Evolutionary conservation across 345 rosid genomes (phyloP), one percentile per base, ranked within the genome.

Genomic region (Litchi chinensis): DNA sequence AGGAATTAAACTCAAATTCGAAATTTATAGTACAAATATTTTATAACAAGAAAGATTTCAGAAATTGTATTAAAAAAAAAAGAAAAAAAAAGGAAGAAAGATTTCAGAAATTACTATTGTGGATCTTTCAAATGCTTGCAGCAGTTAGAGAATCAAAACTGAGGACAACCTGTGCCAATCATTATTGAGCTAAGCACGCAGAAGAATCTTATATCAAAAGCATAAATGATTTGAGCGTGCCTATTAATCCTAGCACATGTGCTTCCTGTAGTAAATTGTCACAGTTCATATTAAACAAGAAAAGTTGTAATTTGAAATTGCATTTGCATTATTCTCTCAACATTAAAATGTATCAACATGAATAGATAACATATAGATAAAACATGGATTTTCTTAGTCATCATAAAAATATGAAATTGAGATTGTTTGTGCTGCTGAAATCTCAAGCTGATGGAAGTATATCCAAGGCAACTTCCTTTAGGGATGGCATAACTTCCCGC

Each of bases 401-500:
- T 28, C 48, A 44, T 43, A 24, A 41, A 19, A 26, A 32, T 62
- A 56, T 24, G 52, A 39, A 28, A 73, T 19, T 22, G 81, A 39
- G 60, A 40, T 19, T 64, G 6, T 54, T 24, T 37, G 10, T 44
- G 5, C 46, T 71, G 76, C 72, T 52, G 70, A 68, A 78, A 67
- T 54, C 73, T 93, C 90, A 91, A 77, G 93, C 85, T 0, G 90
- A 89, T 0, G 97, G 90, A 76, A 95, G 97, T 79, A 93, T 93
- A 75, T 95, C 83, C 52, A 93, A 66, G 18, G 98, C 97, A 60
- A 95, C 98, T 87, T 93, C 97, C 79, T 93, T 93, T 16, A 95
- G 97, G 32, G 98, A 92, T 39, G 98, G 98, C 98, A 93, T 95
- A 21, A 59, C 62, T 75, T 90, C 92, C 85, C 88, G 98, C 82